Base-by-base conservation (phyloP, 805 yeast genomes). In the Middelhovenomyces tepae region DNA sequence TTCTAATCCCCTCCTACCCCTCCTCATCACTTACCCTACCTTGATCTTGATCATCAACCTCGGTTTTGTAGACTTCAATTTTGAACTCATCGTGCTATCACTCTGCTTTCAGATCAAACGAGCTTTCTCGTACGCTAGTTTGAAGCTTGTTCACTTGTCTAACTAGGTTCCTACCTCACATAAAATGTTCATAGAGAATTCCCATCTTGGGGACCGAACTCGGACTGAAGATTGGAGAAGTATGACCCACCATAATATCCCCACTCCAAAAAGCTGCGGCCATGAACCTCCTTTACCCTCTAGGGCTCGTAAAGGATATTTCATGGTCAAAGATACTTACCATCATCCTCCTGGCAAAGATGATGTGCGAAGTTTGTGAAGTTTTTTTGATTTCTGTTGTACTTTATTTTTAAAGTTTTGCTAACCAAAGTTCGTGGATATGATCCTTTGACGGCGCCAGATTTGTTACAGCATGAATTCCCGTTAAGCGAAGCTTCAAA, bases 401-500 rank as follows among this genome's bases (percentile, higher is more conserved):
- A 6, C 17, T 10, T 14, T 8, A 25, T 4, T 18, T 20, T 10
- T 16, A 19, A 15, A 19, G 38, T 44, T 51, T 45, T 14, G 47
- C 54, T 45, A 24, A 27, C 22, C 14, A 24, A 28, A 56, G 60
- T 81, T 48, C 65, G 72, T 27, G 97, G 96, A 25, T 89, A 89
- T 70, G 89, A 86, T 53, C 97, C 97, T 15, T 68, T 89, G 43
- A 80, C 93, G n/a, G 83, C 97, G 8, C 97, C 98, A 17, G 95
- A 84, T 53, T 69, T 87, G 37, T 71, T 89, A 25, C 95, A 87
- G 61, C 82, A 79, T 46, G 95, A 89, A 58, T 68, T 68, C 54
- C 89, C 84, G 26, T 71, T 85, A 29, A 65, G 79, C 22, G 69
- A 66, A 33, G 59, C 60, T 30, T 72, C 80, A 34, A 71, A 72